phyloP scores from a whole-genome alignment of 1,284 basidiomycete genomes.

The Mycosarcoma maydis region DNA sequence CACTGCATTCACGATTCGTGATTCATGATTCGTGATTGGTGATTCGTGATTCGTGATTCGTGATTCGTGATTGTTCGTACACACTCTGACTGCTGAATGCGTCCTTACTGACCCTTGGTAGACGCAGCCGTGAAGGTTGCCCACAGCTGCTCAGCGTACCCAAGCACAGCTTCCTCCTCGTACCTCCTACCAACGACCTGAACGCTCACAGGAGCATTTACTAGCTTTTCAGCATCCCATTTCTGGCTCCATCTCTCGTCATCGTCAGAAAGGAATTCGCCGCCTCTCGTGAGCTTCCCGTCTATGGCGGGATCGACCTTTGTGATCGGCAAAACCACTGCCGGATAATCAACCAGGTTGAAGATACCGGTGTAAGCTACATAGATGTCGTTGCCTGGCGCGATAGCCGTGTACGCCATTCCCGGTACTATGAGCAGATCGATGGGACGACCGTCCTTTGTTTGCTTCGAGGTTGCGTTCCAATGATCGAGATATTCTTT shows the following conservation, averaged over 20 bases:
- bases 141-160: constrained; percentile 51
- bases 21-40: no score
- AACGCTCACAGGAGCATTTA: constrained; percentile 75
- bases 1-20: not conserved
- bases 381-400: constrained; percentile 70
- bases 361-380: constrained; percentile 68
- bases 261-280: constrained; percentile 36
- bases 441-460: constrained; percentile 71
- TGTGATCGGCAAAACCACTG: constrained; percentile 73
- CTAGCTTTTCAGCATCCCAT: constrained; percentile 68
- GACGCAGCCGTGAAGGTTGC: constrained; percentile 12
- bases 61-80: no score
- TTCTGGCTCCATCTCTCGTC: constrained; percentile 55
- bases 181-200: constrained; percentile 77
- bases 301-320: constrained; percentile 69
- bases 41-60: no score
- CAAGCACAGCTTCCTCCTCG: constrained; percentile 78
- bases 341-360: constrained; percentile 77
- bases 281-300: constrained; percentile 71
- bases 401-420: constrained; percentile 71
- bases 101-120: not conserved
- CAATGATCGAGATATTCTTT: constrained; percentile 72
- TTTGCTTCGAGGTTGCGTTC: constrained; percentile 70
- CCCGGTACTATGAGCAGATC: constrained; percentile 75
- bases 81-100: not conserved